phyloP scores from a whole-genome alignment of 2,329 filamentous ascomycete species.

The Colletotrichum eleusines region DNA sequence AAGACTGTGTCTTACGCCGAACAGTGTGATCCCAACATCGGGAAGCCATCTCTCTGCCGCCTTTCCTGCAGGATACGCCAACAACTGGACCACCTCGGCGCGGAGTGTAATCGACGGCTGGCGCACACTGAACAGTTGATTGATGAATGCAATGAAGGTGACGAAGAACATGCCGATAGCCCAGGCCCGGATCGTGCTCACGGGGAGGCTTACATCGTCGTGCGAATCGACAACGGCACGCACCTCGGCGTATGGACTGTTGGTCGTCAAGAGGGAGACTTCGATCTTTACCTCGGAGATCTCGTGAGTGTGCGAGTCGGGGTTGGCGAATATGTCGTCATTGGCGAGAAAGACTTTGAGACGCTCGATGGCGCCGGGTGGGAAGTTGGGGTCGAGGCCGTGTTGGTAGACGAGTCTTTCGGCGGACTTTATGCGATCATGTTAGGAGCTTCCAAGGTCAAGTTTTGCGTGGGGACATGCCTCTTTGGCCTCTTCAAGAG shows the following conservation, averaged over 20 bases:
- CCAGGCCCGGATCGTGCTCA: constrained; percentile 57
- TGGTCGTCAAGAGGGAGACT: constrained; percentile 50
- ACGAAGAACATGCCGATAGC: constrained; percentile 53
- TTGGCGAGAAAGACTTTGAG: constrained; percentile 55
- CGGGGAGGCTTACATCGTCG: constrained; percentile 55
- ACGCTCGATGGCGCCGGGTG: constrained; percentile 53
- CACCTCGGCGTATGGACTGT: constrained; percentile 57
- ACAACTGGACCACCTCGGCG: constrained; percentile 55
- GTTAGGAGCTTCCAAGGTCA: constrained; percentile 15
- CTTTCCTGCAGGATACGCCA: constrained; percentile 54
- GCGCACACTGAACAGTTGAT: constrained; percentile 58
- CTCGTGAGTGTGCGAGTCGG: constrained; percentile 46
- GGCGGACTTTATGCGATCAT: constrained; percentile 39
- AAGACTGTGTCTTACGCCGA: constrained; percentile 53
- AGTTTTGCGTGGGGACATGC: not conserved
- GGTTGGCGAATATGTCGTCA: constrained; percentile 41
- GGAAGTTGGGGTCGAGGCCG: constrained; percentile 62
- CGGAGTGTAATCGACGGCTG: constrained; percentile 56
- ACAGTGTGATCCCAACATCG: constrained; percentile 51
- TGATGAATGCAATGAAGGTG: constrained; percentile 48
- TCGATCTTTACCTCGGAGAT: constrained; percentile 50
- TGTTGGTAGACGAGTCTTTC: constrained; percentile 54
- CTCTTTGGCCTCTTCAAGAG: constrained; percentile 17
- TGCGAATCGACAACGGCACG: constrained; percentile 59
- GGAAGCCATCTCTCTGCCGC: constrained; percentile 51